Evolutionary conservation across 179 eudicot species (phyloP), one percentile per base, ranked within the genome.

Genomic region (Amaranthus tricolor): DNA sequence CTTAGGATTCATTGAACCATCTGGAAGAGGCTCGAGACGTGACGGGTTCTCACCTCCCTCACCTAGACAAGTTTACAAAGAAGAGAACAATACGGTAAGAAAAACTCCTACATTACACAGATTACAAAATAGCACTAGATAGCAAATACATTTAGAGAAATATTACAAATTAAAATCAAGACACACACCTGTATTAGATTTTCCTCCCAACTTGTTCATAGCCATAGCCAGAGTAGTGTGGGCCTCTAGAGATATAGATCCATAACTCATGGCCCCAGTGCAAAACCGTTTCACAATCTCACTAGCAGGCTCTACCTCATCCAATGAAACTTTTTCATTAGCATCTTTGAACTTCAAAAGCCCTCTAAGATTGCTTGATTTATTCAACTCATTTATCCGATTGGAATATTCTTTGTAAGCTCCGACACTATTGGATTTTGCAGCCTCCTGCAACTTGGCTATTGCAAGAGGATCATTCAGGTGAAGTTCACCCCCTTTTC

Each of bases 31-130:
- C 79, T 85, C 94, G 88, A 96, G 67, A 53, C 99, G 99, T 65
- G 98, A 94, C 68, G 98, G 98, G 63, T 94, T 88, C 80, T 96
- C 99, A 72, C 99, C 99, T 75, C 99, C 99, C 96, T 94, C 99
- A 62, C 99, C 99, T 96, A 58, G 12, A 85, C 54, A 71, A 69
- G 53, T 77, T 51, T 19, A 21, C 4, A 55, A 63, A 71, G 48
- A 76, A 51, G 44, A 9, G 52, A 66, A 40, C 54, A 58, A 59
- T 13, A 14, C 76, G 15, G 15, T 8, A 53, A 53, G 17, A 62
- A 15, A 40, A 40, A 31, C 40, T 31, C 40, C 40, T 31, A 31
- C 40, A 31, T 31, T 31, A 31, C 3, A 31, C 40, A 31, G 40
- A 31, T 31, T 31, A 31, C 40, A 2, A 31, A 0, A 31, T 4